These are phyloP conservation scores for Cutaneotrichosporon daszewskae DNA, from an alignment of 1,284 basidiomycete species.

Conservation along the genomic window DNA sequence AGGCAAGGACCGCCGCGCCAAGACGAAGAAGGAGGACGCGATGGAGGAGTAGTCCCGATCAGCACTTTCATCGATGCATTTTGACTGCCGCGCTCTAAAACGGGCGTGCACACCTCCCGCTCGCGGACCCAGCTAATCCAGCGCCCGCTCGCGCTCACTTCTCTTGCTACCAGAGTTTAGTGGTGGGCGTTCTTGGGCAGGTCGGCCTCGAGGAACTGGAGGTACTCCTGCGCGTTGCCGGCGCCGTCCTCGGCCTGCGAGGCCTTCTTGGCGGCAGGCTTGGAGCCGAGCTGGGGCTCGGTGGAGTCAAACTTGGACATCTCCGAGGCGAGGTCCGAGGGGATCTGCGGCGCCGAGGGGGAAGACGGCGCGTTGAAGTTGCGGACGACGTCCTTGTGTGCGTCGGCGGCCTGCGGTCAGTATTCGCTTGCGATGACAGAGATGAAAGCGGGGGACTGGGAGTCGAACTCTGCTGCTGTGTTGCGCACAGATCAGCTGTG, in stretches of 20 bases:
- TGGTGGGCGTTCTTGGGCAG: constrained; percentile 55
- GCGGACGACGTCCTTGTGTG: constrained; percentile 74
- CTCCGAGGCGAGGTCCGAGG: constrained; percentile 72
- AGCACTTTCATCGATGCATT: constrained; percentile 8
- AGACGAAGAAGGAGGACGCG: constrained; percentile 32
- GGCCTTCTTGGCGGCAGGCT: constrained; percentile 31
- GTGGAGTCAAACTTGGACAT: constrained; percentile 70
- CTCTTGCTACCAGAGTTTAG: too few relatives aligned
- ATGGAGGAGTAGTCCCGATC: constrained; percentile 14
- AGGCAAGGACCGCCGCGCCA: constrained; percentile 29
- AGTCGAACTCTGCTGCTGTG: too few relatives aligned
- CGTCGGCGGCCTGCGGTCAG: constrained; percentile 63
- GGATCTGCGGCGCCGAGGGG: constrained; percentile 65
- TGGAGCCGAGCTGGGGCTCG: constrained; percentile 58
- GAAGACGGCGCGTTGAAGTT: constrained; percentile 61
- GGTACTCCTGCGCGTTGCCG: constrained; percentile 57
- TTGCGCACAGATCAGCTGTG: too few relatives aligned
- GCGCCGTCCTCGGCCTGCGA: constrained; percentile 44
- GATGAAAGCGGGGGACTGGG: too few relatives aligned
- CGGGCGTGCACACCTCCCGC: too few relatives aligned
- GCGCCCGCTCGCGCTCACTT: too few relatives aligned
- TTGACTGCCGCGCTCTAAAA: constrained; percentile 1
- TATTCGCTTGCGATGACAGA: too few relatives aligned
- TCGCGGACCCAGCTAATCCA: too few relatives aligned
- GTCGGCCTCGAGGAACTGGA: constrained; percentile 52